These are phyloP conservation scores for Epichloe sylvatica DNA, from an alignment of 2,329 filamentous ascomycete genomes.

Conservation along the genomic window DNA sequence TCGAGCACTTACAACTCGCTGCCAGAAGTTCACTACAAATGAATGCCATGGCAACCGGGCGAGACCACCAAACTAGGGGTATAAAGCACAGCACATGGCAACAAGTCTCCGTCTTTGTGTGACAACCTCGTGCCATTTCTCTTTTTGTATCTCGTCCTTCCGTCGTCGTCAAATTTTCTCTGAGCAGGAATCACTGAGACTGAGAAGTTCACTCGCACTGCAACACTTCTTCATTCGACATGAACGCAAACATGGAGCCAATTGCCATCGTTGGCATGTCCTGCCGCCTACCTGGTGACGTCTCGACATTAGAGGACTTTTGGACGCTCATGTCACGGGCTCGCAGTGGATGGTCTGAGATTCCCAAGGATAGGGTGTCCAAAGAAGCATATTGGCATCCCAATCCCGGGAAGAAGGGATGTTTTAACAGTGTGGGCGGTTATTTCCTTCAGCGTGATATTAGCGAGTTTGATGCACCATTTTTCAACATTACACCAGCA, in stretches of 20 bases:
- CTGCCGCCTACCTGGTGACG: slow-evolving; percentile 31
- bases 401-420: slow-evolving; percentile 27
- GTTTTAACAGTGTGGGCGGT: slow-evolving; percentile 21
- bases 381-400: slow-evolving; percentile 28
- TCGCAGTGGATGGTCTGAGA: slow-evolving; percentile 26
- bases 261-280: slow-evolving; percentile 35
- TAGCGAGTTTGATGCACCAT: slow-evolving; percentile 36
- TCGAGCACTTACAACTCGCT: neutral
- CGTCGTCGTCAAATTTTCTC: neutral
- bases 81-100: neutral
- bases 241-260: slow-evolving; percentile 12
- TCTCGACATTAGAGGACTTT: slow-evolving; percentile 27
- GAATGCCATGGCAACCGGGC: neutral
- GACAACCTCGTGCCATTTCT: no score
- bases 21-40: neutral
- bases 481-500: slow-evolving; percentile 34
- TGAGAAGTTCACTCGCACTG: neutral
- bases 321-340: slow-evolving; percentile 30
- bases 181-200: neutral
- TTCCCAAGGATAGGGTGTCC: slow-evolving; percentile 34
- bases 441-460: slow-evolving; percentile 32
- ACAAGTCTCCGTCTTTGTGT: neutral
- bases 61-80: neutral
- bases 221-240: slow-evolving; percentile 1
- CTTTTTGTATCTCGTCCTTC: neutral